Evolutionary conservation across 805 yeast genomes (phyloP).

Genomic region (Candida nonsorbophila): DNA sequence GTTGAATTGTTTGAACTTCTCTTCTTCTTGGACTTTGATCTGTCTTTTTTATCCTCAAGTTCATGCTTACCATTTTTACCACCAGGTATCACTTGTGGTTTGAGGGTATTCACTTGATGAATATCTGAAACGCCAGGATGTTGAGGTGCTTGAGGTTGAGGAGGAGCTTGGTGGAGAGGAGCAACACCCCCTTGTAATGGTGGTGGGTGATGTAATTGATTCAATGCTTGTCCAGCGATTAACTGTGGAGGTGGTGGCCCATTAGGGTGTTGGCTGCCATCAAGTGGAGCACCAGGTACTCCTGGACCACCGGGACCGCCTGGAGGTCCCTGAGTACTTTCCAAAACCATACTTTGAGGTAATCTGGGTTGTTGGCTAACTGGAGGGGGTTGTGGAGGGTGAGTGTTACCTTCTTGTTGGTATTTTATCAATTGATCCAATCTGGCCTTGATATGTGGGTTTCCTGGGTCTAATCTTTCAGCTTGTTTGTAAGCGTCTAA

Average conservation of each 20-base stretch:
- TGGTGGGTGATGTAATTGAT: conserved; percentile 11
- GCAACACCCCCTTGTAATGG: conserved; percentile 6
- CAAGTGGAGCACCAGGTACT: too few species aligned
- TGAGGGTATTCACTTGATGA: conserved; percentile 1
- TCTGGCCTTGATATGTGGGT: conserved; percentile 90
- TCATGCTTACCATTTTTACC: conserved; percentile 27
- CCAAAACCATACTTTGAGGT: conserved; percentile 63
- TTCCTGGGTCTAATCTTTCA: conserved; percentile 88
- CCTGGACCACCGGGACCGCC: conserved; percentile 2
- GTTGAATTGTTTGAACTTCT: conserved; percentile 18
- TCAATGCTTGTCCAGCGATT: conserved; percentile 5
- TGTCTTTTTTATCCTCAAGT: conserved; percentile 34
- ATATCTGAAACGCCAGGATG: too few species aligned
- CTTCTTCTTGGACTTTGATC: conserved; percentile 9
- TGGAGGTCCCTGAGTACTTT: conserved; percentile 25
- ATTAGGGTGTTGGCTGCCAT: conserved; percentile 1
- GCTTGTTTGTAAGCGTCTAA: conserved; percentile 96
- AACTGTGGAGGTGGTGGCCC: conserved; percentile 2
- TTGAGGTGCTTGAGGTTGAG: conserved; percentile 8
- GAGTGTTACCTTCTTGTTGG: conserved; percentile 63
- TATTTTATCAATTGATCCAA: conserved; percentile 76
- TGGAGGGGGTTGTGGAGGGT: conserved; percentile 67
- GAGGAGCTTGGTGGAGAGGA: conserved; percentile 10
- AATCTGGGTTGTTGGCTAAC: conserved; percentile 55
- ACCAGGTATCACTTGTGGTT: too few species aligned